Evolutionary conservation across 2,329 filamentous ascomycete species (phyloP), one percentile per base, ranked within the genome.

Genomic region (Stemphylium beticola): DNA sequence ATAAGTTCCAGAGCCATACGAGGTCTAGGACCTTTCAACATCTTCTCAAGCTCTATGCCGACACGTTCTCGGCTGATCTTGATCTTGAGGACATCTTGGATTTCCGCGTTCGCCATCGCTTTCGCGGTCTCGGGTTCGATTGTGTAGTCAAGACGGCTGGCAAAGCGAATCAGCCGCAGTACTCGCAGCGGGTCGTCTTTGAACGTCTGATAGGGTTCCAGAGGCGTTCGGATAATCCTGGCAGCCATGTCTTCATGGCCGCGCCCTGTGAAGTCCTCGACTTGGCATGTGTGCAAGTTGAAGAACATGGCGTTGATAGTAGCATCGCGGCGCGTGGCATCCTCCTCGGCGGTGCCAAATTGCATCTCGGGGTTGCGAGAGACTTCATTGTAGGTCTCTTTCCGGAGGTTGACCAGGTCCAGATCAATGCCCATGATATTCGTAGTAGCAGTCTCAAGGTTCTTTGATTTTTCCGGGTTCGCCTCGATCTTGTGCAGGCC

Each of bases 301-400:
- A 95, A 98, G 77, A 98, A 98, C 59, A 99, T 85, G 20, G 95
- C 92, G 73, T 99, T 99, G 57, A 98, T 87, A 0, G 92, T 97
- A 18, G 93, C 93, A 79, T 99, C 93, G 42, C 93, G 87, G 18
- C 93, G 87, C 62, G 92, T 73, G 2, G 93, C 93, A 76, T 99
- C 93, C 74, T 99, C 92, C 71, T 90, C 84, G 0, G 93, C 88
- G 0, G 92, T 96, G 4, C 93, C 95, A 74, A 97, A 97, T 72
- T 96, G 92, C 83, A 98, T 90, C 65, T 91, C 83, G 1, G 93
- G 93, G 67, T 96, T 96, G 32, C 95, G 86, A 69, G 91, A 96
- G 55, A 95, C 87, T n/a, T 91, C 88, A 0, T 87, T 84, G 66
- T 98, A 98, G 0, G 89, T 93, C 77, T 98, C 95, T 71, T 92